A percentile compares a stretch with the other conserved stretches of the same genome.
phyloP scores from a whole-genome alignment of 352 stramenopile species.

The Vaucheria bursata region DNA sequence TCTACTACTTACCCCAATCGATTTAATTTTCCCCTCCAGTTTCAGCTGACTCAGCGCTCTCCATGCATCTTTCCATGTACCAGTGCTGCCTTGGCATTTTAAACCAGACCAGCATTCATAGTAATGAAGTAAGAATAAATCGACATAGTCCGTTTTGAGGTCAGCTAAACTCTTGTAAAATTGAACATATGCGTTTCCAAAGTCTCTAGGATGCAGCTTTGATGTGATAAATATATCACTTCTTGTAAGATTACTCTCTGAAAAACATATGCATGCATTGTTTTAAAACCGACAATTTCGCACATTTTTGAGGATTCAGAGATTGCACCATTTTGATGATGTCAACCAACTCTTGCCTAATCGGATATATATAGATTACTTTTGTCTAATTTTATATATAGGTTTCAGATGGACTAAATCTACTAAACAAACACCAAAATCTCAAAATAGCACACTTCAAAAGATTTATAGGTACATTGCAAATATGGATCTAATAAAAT shows the following conservation, averaged over 20 bases:
- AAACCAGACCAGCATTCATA: conserved; percentile 20
- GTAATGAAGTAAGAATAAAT: conserved; percentile 33
- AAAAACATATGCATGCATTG: not conserved
- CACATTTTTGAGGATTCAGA: not conserved
- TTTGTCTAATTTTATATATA: not conserved
- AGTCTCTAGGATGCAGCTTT: conserved; percentile 51
- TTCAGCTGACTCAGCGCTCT: conserved; percentile 15
- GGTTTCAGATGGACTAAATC: not conserved
- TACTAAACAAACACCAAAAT: not conserved
- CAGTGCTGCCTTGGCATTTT: not conserved
- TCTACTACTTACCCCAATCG: conserved; percentile 31
- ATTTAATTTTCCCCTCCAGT: conserved; percentile 10
- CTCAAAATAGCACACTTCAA: too few species aligned
- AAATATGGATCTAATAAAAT: too few species aligned
- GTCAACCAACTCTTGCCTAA: not conserved
- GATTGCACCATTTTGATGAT: not conserved
- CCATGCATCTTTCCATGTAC: conserved; percentile 28
- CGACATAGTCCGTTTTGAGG: conserved; percentile 8
- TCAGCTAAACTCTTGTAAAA: not conserved
- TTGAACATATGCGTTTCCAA: not conserved
- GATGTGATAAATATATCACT: conserved; percentile 47
- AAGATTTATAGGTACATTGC: too few species aligned
- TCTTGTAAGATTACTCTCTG: not conserved
- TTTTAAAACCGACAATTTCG: not conserved
- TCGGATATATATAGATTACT: not conserved